A percentile compares a stretch with the other conserved stretches of the same genome.
phyloP scores from a whole-genome alignment of 257 asterid species.

The Nyctanthes arbortristis region DNA sequence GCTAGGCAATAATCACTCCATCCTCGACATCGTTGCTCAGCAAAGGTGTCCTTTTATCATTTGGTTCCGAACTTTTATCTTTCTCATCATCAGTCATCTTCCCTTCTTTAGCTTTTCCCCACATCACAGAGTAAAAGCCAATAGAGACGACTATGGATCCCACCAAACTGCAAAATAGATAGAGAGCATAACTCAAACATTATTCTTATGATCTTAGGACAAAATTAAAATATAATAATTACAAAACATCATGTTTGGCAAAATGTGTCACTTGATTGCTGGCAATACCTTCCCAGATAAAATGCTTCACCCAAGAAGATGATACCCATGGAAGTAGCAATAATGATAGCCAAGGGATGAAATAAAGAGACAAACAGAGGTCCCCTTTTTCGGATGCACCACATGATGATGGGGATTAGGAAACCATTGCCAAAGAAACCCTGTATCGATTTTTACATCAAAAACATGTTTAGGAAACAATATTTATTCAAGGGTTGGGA shows the following conservation, averaged over 20 bases:
- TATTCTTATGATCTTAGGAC: no score
- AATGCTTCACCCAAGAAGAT: conserved; percentile 52
- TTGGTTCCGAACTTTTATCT: conserved; percentile 26
- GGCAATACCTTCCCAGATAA: conserved; percentile 64
- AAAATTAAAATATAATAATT: no score
- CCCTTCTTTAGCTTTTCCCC: conserved; percentile 65
- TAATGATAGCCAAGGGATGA: conserved; percentile 61
- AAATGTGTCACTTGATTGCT: neutral
- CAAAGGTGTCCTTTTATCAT: conserved; percentile 40
- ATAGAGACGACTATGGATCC: conserved; percentile 54
- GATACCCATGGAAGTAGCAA: conserved; percentile 46
- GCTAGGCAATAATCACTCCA: neutral
- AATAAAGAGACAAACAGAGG: conserved; percentile 68
- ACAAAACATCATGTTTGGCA: neutral
- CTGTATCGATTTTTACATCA: conserved; percentile 28
- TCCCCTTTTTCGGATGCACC: conserved; percentile 67
- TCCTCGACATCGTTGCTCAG: conserved; percentile 30
- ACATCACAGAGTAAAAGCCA: conserved; percentile 61
- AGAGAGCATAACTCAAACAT: neutral
- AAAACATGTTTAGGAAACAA: neutral
- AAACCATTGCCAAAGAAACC: conserved; percentile 62
- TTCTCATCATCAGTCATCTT: conserved; percentile 20
- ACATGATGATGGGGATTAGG: conserved; percentile 49
- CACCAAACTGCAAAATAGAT: conserved; percentile 36
- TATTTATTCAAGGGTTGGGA: neutral